A percentile compares a stretch with the other conserved stretches of the same genome.
Conservation (phyloP, 2,329 filamentous ascomycete genomes). For the Chaetomium olivaceum region DNA sequence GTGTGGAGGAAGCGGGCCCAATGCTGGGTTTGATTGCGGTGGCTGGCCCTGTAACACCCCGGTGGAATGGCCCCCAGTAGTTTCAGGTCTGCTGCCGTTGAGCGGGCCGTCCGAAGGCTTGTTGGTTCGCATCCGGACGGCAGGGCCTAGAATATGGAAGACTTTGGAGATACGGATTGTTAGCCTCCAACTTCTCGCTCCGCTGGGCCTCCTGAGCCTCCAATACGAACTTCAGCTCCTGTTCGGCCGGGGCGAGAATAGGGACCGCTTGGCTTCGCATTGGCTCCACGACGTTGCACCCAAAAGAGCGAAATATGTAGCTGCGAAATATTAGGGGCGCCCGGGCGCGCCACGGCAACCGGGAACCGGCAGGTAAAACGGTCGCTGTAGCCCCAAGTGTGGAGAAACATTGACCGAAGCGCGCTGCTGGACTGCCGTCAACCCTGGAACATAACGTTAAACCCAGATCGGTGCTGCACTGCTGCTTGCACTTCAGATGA, state of each 20-base stretch:
- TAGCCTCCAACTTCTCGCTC: background rate
- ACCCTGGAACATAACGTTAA: conserved; percentile 19
- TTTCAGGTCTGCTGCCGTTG: conserved; percentile 23
- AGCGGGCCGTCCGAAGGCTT: conserved; percentile 9
- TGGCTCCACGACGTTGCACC: conserved; percentile 13
- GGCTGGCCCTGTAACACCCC: conserved; percentile 10
- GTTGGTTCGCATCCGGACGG: background rate
- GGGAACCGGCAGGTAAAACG: conserved; percentile 21
- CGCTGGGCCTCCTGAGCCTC: background rate
- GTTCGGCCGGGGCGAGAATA: background rate
- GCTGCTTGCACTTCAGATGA: conserved; percentile 12
- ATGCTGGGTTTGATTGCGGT: conserved; percentile 12
- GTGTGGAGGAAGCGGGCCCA: background rate
- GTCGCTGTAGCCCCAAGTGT: conserved; percentile 20
- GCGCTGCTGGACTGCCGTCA: background rate
- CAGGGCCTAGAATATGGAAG: conserved; percentile 3
- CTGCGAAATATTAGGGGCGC: conserved; percentile 5
- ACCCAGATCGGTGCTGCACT: background rate
- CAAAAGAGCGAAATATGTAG: background rate
- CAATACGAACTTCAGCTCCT: conserved; percentile 19
- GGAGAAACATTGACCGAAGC: conserved; percentile 18
- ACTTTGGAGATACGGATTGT: background rate
- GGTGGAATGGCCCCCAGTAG: conserved; percentile 15
- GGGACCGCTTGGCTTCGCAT: background rate
- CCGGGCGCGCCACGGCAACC: conserved; percentile 14